Evolutionary conservation across 148 eudicot genomes (phyloP).

Genomic region (Bassia scoparia): DNA sequence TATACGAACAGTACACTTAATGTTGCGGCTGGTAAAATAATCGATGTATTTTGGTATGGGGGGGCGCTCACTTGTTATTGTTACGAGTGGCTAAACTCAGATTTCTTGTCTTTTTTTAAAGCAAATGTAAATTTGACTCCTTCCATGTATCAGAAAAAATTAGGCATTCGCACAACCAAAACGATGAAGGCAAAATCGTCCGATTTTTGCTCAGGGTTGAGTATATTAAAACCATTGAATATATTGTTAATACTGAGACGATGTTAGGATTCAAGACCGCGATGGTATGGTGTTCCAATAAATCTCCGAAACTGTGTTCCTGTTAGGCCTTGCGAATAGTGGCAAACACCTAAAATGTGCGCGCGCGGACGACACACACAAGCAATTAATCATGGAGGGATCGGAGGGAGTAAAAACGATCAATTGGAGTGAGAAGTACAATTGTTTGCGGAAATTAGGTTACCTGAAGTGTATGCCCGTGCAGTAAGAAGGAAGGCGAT

Average conservation of each 20-base stretch:
- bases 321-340: slow-evolving; percentile 52
- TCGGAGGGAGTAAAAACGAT: too few species aligned
- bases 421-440: too few species aligned
- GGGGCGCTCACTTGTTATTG: too few species aligned
- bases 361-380: too few species aligned
- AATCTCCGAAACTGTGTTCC: slow-evolving; percentile 56
- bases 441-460: too few species aligned
- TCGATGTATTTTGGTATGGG: background rate
- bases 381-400: too few species aligned
- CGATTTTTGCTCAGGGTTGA: slow-evolving; percentile 52
- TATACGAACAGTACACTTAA: too few species aligned
- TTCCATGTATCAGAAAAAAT: background rate
- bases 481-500: slow-evolving; percentile 56
- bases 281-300: slow-evolving; percentile 74
- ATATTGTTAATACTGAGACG: slow-evolving; percentile 51
- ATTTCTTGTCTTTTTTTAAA: slow-evolving; percentile 31
- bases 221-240: slow-evolving; percentile 47
- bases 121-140: slow-evolving; percentile 12
- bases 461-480: slow-evolving; percentile 80
- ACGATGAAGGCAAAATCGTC: slow-evolving; percentile 44
- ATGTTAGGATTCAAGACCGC: slow-evolving; percentile 34
- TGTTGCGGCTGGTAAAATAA: too few species aligned
- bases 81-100: slow-evolving; percentile 1
- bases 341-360: slow-evolving; percentile 46
- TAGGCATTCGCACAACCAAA: slow-evolving; percentile 32